Conservation (phyloP, 2,329 filamentous ascomycete genomes). For the Chaetomiaceae sp. region DNA sequence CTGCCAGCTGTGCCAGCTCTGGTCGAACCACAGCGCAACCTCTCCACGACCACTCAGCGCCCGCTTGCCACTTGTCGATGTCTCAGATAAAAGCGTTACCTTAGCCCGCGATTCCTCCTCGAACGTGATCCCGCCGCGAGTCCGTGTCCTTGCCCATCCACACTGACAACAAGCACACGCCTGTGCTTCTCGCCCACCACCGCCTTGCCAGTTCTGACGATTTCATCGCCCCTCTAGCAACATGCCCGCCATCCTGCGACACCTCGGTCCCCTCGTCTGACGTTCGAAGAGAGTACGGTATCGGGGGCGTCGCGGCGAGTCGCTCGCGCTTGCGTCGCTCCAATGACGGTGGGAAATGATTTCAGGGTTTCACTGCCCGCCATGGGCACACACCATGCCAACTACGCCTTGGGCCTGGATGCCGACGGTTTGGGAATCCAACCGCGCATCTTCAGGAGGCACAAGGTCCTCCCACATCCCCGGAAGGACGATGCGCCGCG, state of each 20-base stretch:
- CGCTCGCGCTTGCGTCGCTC: not conserved
- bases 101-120: constrained; percentile 14
- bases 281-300: constrained; percentile 15
- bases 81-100: no score
- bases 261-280: constrained; percentile 8
- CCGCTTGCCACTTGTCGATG: constrained; percentile 25
- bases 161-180: constrained; percentile 1
- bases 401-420: constrained; percentile 28
- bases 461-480: constrained; percentile 40
- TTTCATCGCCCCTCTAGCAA: constrained; percentile 14
- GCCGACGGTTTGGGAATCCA: constrained; percentile 29
- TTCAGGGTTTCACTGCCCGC: constrained; percentile 27
- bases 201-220: constrained; percentile 2
- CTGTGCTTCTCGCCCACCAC: not conserved
- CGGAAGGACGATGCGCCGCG: constrained; percentile 23
- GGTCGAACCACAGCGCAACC: constrained; percentile 3
- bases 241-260: constrained; percentile 17
- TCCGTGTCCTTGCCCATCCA: constrained; percentile 12
- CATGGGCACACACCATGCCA: constrained; percentile 31
- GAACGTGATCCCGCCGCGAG: constrained; percentile 19
- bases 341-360: constrained; percentile 27
- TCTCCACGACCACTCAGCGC: constrained; percentile 20
- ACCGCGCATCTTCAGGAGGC: constrained; percentile 41
- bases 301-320: not conserved
- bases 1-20: no score